Evolutionary conservation across 345 rosid species (phyloP), one percentile per base, ranked within the genome.

Genomic region (Gossypium anomalum): DNA sequence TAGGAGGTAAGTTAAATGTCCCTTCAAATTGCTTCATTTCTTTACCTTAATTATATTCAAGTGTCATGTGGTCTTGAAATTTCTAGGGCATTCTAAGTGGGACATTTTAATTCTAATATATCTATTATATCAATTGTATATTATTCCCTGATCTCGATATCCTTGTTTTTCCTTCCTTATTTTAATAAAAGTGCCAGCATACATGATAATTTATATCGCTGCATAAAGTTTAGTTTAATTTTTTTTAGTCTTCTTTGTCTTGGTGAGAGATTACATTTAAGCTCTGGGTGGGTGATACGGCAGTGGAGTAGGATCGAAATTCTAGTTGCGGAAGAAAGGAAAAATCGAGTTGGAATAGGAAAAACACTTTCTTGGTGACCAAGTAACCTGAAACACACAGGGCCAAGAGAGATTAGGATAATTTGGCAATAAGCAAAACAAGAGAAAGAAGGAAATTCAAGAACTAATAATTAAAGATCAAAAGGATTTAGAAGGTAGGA

Each of bases 1-100:
- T 75, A 86, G 86, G 84, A 86, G 93, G 98, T 91, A 87, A 78
- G 25, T 77, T 65, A 64, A 51, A 47, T 59, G 57, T 70, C 44
- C 47, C 70, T 52, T 48, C 64, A 59, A 25, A 52, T 2, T 73
- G 43, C 25, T 38, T 72, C 14, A 41, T 72, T 10, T 57, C 38
- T 56, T 44, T 58, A 41, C 44, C 8, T 56, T 71, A 22, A 57
- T 57, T 19, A 58, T 56, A 44, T 41, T 56, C 20, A 38, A 7
- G 49, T 71, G 19, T 71, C 49, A 73, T 59, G 66, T 57, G 52
- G 45, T 34, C 22, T 67, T 48, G 15, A 34, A 55, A 34, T 47
- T 41, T 61, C 6, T 17, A 4, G 59, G 17, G 70, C 69, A 25
- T 19, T 49, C 10, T 14, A 69, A 34, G 27, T 69, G 76, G 72